Evolutionary conservation across 495 filamentous ascomycete genomes (phyloP), one percentile per base, ranked within the genome.

Genomic region (Tuber aestivum): DNA sequence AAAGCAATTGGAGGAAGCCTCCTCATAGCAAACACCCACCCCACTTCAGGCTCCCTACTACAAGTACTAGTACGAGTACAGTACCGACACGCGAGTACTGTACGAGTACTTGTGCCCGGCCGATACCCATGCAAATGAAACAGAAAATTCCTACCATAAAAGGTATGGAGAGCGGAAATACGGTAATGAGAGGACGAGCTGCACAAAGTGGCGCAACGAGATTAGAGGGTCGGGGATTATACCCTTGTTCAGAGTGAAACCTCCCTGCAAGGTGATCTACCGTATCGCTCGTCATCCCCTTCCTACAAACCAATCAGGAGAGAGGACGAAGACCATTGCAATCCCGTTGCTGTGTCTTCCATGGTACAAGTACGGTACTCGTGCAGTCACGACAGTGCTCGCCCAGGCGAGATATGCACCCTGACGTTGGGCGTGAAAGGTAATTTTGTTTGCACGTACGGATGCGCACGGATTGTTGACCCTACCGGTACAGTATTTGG

Each of bases 191-290:
- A 12, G 48, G 18, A 56, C n/a, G 27, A 65, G n/a, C 56, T 65
- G n/a, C n/a, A n/a, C 56, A 65, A 65, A 16, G n/a, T 12, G n/a
- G 56, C n/a, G 12, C n/a, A 65, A 32, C 10, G 56, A 65, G 56
- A 65, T 65, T 65, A 65, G 56, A 65, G 56, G 56, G 27, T 65
- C 12, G 56, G 56, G 56, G 56, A 65, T 65, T 65, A 48, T 65
- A 32, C 56, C 56, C 56, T 32, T 65, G 56, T 65, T 32, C 56
- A 32, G 10, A 65, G 3, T 65, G 56, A 65, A 65, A 65, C 56
- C 27, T 61, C n/a, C n/a, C 56, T 27, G 6, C n/a, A 7, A 32
- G 50, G 23, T 14, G n/a, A 32, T 27, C n/a, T n/a, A n/a, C n/a
- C n/a, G n/a, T 32, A 65, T 65, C 16, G 27, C 56, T 65, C n/a